Percentiles rank a stretch among this genome's conserved stretches.
These are phyloP conservation scores for Thelephora ganbajun DNA, from an alignment of 768 basidiomycete species.

Conservation along the genomic window DNA sequence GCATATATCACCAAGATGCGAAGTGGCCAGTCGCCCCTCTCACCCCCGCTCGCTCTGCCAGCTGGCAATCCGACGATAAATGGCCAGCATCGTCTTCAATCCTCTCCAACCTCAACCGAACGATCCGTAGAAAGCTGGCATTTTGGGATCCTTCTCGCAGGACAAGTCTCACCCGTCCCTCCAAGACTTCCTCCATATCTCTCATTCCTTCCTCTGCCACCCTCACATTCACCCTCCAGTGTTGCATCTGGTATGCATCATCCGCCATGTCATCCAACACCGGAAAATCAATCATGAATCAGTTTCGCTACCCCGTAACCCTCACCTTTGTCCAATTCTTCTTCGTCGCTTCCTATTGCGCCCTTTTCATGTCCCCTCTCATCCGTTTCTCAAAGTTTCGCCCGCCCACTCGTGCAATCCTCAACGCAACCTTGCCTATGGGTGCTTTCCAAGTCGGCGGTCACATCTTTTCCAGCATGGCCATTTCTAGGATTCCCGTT, in stretches of 20 bases:
- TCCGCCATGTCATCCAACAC: conserved; percentile 95
- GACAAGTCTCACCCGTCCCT: not conserved
- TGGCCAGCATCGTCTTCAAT: not conserved
- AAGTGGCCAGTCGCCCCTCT: no score
- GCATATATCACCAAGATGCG: no score
- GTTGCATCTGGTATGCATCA: conserved; percentile 83
- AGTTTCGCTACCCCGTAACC: conserved; percentile 90
- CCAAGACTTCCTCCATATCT: not conserved
- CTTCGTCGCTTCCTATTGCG: conserved; percentile 80
- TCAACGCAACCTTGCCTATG: conserved; percentile 83
- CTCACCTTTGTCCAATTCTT: conserved; percentile 97
- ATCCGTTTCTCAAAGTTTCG: conserved; percentile 57
- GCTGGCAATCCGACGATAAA: no score
- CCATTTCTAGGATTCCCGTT: conserved; percentile 91
- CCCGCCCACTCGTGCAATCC: conserved; percentile 54
- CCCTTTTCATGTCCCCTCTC: conserved; percentile 68
- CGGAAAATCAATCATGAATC: conserved; percentile 86
- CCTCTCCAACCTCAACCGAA: not conserved
- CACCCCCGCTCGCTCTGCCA: no score
- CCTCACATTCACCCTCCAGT: conserved; percentile 61
- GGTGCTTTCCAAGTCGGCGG: conserved; percentile 95
- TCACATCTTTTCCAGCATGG: conserved; percentile 95
- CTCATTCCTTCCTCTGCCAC: conserved; percentile 18
- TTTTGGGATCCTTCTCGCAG: not conserved
- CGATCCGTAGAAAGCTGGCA: not conserved